Evolutionary conservation across 139 green algal genomes (phyloP), one percentile per base, ranked within the genome.

Genomic region (Chlorella sp.): DNA sequence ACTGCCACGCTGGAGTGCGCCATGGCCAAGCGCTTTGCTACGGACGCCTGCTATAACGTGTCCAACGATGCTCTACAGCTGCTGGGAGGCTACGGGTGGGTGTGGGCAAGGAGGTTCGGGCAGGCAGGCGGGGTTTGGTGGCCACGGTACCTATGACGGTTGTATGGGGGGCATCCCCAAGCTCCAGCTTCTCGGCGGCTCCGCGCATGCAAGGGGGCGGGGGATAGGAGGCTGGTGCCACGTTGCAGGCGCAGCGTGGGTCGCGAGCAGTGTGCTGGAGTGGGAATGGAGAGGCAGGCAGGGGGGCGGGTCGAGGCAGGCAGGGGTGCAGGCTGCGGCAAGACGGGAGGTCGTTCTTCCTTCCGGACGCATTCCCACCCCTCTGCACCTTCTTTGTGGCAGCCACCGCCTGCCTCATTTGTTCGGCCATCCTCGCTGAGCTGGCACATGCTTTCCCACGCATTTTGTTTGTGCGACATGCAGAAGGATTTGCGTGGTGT

Each of bases 21-120:
- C 21, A 98, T 98, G 96, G 96, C 96, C 28, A 98, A 98, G 89
- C 91, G 95, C 0, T 96, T 96, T 93, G 96, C 95, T 21, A 98
- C 96, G 11, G 96, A 98, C 69, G 83, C 91, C 4, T 98, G 96
- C 91, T 97, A 95, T 85, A 78, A 92, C 0, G 89, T 97, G 0
- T 91, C 93, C 19, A 96, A 98, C 81, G 85, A 92, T 22, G 93
- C 94, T 24, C 90, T 98, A 90, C 96, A 98, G 92, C 66, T 97
- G 81, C 91, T 96, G 61, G 96, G 96, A 30, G 96, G 96, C 24
- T 98, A 98, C 80, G 96, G 96, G 34, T 97, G 94, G 71, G 91
- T 57, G 48, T 57, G 48, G 48, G 48, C 9, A 9, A 9, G 48
- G 7, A 57, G 48, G 48, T 57, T 57, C 7, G 48, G 48, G 5